Base-by-base conservation (phyloP, 768 basidiomycete species). In the Leccinum longicurvipes region DNA sequence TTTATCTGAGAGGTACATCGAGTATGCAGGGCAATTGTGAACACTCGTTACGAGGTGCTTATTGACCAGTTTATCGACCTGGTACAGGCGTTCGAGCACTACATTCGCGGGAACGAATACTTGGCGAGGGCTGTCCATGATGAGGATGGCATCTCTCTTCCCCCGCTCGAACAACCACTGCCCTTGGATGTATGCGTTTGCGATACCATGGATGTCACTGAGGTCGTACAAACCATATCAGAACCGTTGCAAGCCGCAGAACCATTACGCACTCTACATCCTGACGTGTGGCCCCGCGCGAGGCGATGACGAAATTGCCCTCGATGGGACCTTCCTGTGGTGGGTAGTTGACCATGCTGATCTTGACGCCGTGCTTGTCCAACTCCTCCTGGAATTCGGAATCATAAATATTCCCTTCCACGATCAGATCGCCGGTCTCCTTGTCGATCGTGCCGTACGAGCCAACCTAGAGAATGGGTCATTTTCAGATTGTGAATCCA, bases 371-470 rank as follows among this genome's bases (percentile, higher is more conserved):
- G 14, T 61, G 48, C 11, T 49, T 59, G 46, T 62, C 50, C 11
- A 74, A 25, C 8, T 60, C 58, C 2, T 48, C 21, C 21, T 66
- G 67, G 14, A 59, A 64, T 1, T 54, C 44, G 0, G 59, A 34
- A 12, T 73, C 70, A 17, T 74, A 74, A 49, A 74, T 62, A 29
- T 72, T 75, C 4, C 73, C 73, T 25, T 74, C 68, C 15, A 62
- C 60, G 5, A 62, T 54, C n/a, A 76, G 59, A 23, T 64, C 50
- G 3, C 74, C 74, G 0, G 67, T 69, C 6, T 66, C 62, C 34
- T 51, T 63, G 42, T 76, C 63, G 44, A 76, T 29, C 15, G 34
- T 61, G 21, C 74, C 74, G 53, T 73, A 76, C n/a, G 70, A 52
- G 25, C 74, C 74, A 12, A 75, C 71, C 74, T 74, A 42, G 23